Percentiles rank a stretch among this genome's conserved stretches.
phyloP scores from a whole-genome alignment of 805 yeast species.

The Nakazawaea anatomiae region DNA sequence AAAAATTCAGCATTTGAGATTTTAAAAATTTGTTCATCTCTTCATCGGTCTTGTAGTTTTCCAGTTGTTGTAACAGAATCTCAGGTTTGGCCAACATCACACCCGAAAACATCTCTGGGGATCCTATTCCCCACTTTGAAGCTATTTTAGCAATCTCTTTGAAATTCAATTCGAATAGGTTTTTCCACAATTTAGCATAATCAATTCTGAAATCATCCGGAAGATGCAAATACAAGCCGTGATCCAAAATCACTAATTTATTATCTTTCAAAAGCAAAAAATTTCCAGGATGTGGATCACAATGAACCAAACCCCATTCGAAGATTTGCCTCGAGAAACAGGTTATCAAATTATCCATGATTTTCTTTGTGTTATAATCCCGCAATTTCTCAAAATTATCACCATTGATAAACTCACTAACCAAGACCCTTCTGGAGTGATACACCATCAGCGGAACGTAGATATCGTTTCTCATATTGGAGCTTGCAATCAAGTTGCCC shows the following conservation, averaged over 20 bases:
- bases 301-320: conserved; percentile 62
- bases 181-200: conserved; percentile 60
- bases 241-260: conserved; percentile 66
- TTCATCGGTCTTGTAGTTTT: conserved; percentile 26
- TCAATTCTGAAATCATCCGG: conserved; percentile 43
- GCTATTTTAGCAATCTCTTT: conserved; percentile 44
- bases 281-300: conserved; percentile 84
- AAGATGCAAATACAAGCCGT: conserved; percentile 62
- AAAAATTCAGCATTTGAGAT: conserved; percentile 46
- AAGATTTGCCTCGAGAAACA: conserved; percentile 56
- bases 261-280: conserved; percentile 43
- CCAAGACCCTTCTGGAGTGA: conserved; percentile 45
- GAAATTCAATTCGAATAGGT: conserved; percentile 47
- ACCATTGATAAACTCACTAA: conserved; percentile 78
- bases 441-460: conserved; percentile 52
- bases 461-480: conserved; percentile 32
- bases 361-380: conserved; percentile 27
- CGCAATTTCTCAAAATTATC: conserved; percentile 25
- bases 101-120: conserved; percentile 56
- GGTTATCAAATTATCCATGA: conserved; percentile 46
- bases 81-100: conserved; percentile 46
- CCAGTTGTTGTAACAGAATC: conserved; percentile 19
- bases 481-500: conserved; percentile 35
- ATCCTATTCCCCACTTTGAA: conserved; percentile 61
- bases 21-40: conserved; percentile 36